Evolutionary conservation across 805 yeast species (phyloP).

Genomic region (Saccharomycopsis fermentans): DNA sequence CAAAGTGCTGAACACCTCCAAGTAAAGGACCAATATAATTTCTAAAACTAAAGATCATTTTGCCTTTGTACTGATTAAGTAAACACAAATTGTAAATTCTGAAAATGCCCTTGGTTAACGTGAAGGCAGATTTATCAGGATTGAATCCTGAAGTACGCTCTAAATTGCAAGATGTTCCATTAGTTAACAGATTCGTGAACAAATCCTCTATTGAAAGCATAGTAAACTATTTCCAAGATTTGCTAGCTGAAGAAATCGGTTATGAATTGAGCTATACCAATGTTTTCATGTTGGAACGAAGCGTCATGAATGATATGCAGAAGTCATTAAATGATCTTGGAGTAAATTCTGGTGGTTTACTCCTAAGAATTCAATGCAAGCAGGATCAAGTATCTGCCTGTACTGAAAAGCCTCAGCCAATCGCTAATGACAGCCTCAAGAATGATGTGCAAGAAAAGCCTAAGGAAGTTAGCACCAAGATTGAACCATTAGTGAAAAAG

Average conservation of each 20-base stretch:
- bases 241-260: constrained; percentile 9
- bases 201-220: constrained; percentile 7
- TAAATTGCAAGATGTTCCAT: not conserved
- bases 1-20: too few species aligned
- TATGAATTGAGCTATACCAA: constrained; percentile 6
- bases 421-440: not conserved
- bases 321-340: constrained; percentile 22
- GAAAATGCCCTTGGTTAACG: constrained; percentile 1
- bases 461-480: not conserved
- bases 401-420: not conserved
- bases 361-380: constrained; percentile 23
- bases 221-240: constrained; percentile 18
- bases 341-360: constrained; percentile 22
- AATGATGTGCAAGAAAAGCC: not conserved
- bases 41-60: too few species aligned
- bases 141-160: not conserved
- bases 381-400: not conserved
- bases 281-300: not conserved
- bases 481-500: too few species aligned
- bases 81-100: too few species aligned
- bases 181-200: not conserved
- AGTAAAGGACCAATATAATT: too few species aligned
- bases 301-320: constrained; percentile 17
- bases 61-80: too few species aligned
- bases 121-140: not conserved